Base-by-base conservation (phyloP, 2,329 filamentous ascomycete genomes). In the Aschersonia sp. region DNA sequence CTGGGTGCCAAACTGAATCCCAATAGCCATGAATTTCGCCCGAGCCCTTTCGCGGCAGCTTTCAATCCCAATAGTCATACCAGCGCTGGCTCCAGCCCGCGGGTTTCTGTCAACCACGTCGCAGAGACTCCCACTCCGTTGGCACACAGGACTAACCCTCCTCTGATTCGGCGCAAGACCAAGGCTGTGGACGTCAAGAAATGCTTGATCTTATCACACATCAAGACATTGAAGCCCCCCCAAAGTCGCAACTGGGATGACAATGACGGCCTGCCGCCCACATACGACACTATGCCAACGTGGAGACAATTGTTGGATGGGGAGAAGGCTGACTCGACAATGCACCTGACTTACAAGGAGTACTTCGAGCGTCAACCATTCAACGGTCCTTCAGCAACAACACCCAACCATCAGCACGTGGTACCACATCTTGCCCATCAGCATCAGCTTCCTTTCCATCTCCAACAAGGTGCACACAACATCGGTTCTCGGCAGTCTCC, bases 231-330 rank as follows among this genome's bases (percentile, higher is more conserved):
- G 45, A 67, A 70, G 48, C 73, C 76, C 1, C 69, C 72, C 0
- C 66, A 70, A 50, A 73, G 67, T 30, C 71, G 73, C 55, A 80
- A 84, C 52, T 89, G 82, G 71, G 73, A 80, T 38, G 76, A 80
- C 50, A 94, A 92, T 58, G 83, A 82, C 44, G 89, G 88, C n/a
- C 77, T 96, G 47, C 84, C 84, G 40, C 84, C 84, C 31, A 82
- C 91, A 4, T 96, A 84, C 64, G 83, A 88, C 56, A 97, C 92
- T 1, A 71, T 74, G 9, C 89, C 89, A 1, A 89, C 84, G 0
- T 98, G 92, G 91, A 81, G 84, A 51, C 78, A 81, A 51, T 67
- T 80, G 30, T 69, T 78, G 45, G 80, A 82, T 28, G 84, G 87
- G 53, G 85, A 94, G 53, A 86, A 85, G 57, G 59, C 69, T 0